phyloP scores from a whole-genome alignment of 352 stramenopile species.

The Blastocystis sp. region DNA sequence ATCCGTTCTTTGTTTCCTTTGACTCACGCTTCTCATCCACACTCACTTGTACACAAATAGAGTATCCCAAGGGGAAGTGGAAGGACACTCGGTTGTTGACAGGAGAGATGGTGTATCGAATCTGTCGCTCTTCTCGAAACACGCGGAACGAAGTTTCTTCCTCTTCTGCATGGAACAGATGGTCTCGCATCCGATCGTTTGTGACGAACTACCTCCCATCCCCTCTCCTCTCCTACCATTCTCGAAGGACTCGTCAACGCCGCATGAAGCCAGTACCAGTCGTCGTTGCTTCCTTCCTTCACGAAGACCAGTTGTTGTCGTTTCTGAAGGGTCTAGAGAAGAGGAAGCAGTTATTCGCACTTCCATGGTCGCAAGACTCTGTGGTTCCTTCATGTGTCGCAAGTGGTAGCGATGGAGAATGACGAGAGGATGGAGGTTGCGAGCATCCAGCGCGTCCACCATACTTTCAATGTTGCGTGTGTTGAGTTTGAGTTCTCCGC shows the following conservation, averaged over 20 bases:
- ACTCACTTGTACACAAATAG: slow-evolving; percentile 3
- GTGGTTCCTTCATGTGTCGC: background rate
- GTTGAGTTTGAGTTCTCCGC: background rate
- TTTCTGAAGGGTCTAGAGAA: background rate
- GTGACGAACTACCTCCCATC: background rate
- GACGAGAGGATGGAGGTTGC: background rate
- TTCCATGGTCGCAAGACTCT: background rate
- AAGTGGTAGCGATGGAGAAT: slow-evolving; percentile 37
- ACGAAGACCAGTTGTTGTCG: background rate
- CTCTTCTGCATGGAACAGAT: slow-evolving; percentile 24
- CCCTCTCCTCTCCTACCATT: background rate
- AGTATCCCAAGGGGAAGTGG: background rate
- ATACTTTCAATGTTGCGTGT: background rate
- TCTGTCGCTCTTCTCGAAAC: slow-evolving; percentile 21
- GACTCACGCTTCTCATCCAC: background rate
- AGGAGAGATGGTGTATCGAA: background rate
- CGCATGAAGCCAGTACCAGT: slow-evolving; percentile 42
- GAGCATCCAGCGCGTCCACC: background rate
- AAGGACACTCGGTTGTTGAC: background rate
- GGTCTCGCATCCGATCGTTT: slow-evolving; percentile 40
- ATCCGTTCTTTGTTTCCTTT: background rate
- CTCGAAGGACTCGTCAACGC: background rate
- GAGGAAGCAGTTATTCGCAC: background rate
- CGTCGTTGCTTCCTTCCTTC: background rate
- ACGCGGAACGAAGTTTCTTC: background rate